Evolutionary conservation across 208 protist genomes (phyloP), one percentile per base, ranked within the genome.

Genomic region (Leishmania arabica): DNA sequence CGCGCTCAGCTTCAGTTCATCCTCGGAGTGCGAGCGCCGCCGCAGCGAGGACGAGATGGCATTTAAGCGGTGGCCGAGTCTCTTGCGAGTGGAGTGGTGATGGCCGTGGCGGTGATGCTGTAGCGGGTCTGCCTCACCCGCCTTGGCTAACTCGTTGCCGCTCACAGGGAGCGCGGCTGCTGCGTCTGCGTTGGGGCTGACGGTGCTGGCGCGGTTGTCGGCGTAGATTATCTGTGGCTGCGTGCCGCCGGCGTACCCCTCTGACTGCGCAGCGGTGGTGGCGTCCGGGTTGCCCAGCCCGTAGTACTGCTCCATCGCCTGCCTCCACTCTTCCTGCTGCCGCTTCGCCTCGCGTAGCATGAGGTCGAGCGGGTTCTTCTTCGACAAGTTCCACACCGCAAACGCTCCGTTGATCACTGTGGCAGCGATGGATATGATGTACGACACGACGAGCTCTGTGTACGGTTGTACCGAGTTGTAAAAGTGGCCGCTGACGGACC

Each of bases 381-480:
- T 85, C 15, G 73, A 81, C 53, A 92, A 75, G 70, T 95, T 90
- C 73, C 79, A 86, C 56, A 92, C 42, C 8, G 90, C 85, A 27
- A 93, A 85, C 49, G 95, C 19, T 0, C 73, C 68, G 79, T 95
- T 95, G 62, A 93, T 77, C 53, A 81, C 77, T 3, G 80, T 81
- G 37, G 92, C 53, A 53, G 27, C 71, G 2, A 95, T 77, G 21
- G 92, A 91, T n/a, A 89, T 68, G 47, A 90, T 90, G 82, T 90
- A 95, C 3, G 87, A 91, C 15, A 95, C 84, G 54, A 90, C 88
- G 17, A 97, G 82, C 84, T 96, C 94, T 19, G 92, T 79, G 77
- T 85, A 92, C n/a, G 90, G 88, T 7, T 81, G 72, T 45, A 90
- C 82, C 3, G 80, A 84, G 84, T 83, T 84, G 86, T 95, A 95